Evolutionary conservation across 1,284 basidiomycete genomes (phyloP).

Genomic region (Kwoniella shivajii): DNA sequence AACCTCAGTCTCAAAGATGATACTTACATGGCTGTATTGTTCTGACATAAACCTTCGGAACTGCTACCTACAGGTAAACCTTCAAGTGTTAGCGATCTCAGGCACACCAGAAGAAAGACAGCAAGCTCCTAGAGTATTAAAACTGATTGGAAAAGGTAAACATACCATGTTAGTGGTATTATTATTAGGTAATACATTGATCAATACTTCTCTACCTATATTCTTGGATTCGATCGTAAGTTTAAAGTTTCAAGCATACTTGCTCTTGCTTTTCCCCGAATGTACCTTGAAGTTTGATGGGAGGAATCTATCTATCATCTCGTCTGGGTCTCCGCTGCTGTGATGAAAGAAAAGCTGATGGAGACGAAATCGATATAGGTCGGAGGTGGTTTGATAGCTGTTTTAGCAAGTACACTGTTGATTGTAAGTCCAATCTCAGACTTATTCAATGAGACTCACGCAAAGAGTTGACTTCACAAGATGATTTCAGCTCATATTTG

Average conservation of each 20-base stretch:
- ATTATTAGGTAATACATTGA: conserved; percentile 56
- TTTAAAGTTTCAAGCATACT: too few species aligned
- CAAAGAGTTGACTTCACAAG: not conserved
- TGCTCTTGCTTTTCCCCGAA: too few species aligned
- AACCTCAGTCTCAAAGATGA: too few species aligned
- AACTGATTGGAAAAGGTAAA: conserved; percentile 53
- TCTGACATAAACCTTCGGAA: not conserved
- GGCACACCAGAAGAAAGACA: conserved; percentile 53
- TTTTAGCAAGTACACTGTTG: conserved; percentile 38
- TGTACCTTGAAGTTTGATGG: too few species aligned
- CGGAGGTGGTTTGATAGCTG: conserved; percentile 50
- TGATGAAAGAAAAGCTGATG: too few species aligned
- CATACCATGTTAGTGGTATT: conserved; percentile 56
- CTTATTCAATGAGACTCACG: not conserved
- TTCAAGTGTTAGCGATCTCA: conserved; percentile 51
- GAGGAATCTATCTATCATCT: too few species aligned
- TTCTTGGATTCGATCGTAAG: conserved; percentile 54
- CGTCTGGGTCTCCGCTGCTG: too few species aligned
- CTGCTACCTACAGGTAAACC: conserved; percentile 45
- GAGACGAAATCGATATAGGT: conserved; percentile 28
- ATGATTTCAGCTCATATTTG: conserved; percentile 35
- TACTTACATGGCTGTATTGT: not conserved
- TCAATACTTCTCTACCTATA: conserved; percentile 58
- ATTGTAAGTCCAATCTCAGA: conserved; percentile 18
- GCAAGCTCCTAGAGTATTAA: conserved; percentile 55